These are phyloP conservation scores for Citrus glauca DNA, from an alignment of 345 rosid genomes.

Conservation along the genomic window DNA sequence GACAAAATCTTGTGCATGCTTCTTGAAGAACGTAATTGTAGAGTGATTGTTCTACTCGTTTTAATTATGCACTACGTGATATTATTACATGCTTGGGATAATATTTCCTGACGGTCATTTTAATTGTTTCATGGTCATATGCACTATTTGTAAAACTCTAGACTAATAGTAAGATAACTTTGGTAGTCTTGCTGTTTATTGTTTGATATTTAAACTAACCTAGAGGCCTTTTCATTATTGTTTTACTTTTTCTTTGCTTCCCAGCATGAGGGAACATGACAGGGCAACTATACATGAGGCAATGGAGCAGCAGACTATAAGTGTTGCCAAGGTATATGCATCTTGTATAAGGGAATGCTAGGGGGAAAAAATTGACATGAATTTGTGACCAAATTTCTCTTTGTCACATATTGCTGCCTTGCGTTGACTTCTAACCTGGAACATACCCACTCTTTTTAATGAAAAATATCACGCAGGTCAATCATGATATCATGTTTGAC, in stretches of 20 bases:
- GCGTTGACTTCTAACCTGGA: no score
- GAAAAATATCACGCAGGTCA: no score
- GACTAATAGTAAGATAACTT: neutral
- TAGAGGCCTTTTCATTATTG: neutral
- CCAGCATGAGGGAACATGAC: constrained; percentile 97
- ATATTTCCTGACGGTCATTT: neutral
- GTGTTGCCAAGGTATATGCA: constrained; percentile 79
- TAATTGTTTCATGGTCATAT: neutral
- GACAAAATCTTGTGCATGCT: no score
- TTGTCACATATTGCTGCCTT: no score
- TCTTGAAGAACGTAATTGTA: no score
- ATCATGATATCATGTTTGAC: no score
- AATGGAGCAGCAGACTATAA: constrained; percentile 99
- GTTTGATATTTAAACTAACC: constrained; percentile 3
- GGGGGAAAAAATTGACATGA: neutral
- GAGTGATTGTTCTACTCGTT: no score
- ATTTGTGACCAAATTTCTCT: neutral
- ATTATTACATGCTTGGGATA: no score
- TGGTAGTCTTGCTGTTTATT: neutral
- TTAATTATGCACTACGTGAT: no score
- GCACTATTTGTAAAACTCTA: neutral
- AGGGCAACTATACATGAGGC: constrained; percentile 98
- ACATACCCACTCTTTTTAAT: no score
- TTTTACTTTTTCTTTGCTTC: neutral
- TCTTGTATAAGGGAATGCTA: neutral